These are phyloP conservation scores for Jatropha curcas DNA, from an alignment of 345 rosid genomes.

Conservation along the genomic window DNA sequence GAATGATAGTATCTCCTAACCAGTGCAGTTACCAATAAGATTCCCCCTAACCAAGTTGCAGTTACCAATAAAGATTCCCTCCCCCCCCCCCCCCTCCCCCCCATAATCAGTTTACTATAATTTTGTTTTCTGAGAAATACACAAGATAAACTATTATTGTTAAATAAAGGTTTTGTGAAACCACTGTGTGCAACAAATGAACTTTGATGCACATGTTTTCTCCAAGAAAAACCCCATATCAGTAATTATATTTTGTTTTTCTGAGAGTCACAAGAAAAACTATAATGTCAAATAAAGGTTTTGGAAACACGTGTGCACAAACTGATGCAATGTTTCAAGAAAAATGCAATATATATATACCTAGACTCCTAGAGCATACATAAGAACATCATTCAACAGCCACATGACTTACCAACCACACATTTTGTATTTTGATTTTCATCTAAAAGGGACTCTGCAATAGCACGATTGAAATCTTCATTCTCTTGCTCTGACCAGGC, in stretches of 20 bases:
- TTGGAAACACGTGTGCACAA: background rate
- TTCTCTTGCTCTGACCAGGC: constrained; percentile 52
- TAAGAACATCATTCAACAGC: constrained; percentile 16
- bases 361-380: background rate
- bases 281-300: background rate
- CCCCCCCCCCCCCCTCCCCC: too few species aligned
- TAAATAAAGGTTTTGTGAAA: too few species aligned
- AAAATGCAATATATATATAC: background rate
- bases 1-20: constrained; percentile 14
- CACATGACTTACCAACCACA: constrained; percentile 50
- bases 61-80: too few species aligned
- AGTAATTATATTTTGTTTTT: background rate
- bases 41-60: too few species aligned
- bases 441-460: constrained; percentile 77
- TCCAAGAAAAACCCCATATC: too few species aligned
- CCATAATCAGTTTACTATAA: too few species aligned
- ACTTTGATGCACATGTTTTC: too few species aligned
- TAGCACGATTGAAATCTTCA: constrained; percentile 82
- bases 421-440: constrained; percentile 47
- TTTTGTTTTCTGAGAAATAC: too few species aligned
- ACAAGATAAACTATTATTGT: too few species aligned
- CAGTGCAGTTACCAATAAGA: constrained; percentile 46
- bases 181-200: too few species aligned
- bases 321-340: background rate
- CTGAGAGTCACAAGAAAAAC: background rate